Evolutionary conservation across 768 basidiomycete genomes (phyloP), one percentile per base, ranked within the genome.

Genomic region (Podaxis pistillaris): DNA sequence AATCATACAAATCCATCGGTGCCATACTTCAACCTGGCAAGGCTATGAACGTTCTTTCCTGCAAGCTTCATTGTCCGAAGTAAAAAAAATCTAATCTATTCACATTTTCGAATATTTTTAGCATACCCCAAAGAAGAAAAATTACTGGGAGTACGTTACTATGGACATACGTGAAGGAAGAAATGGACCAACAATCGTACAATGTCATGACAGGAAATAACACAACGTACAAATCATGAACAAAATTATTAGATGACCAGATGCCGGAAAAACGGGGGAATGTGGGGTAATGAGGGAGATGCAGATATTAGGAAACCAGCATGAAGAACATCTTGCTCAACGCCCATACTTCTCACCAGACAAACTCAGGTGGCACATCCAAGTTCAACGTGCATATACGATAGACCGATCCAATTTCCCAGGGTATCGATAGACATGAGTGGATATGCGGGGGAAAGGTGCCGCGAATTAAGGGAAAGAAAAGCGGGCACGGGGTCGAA

Each of bases 341-440:
- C 15, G 44, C 44, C 44, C 17, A 19, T 46, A 46, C 44, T 12
- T 33, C 17, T 38, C 40, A 62, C 44, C 44, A 46, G n/a, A 47
- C 46, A 58, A 28, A 37, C 30, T 36, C 44, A 62, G 17, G 8
- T 44, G 33, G 36, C 60, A 55, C 53, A 26, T 60, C 60, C 60
- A 55, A 22, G 19, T 33, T 53, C 44, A 19, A 55, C 19, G 19
- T 33, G 44, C 44, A 19, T 19, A 54, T 49, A 60, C 51, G 36
- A 44, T 53, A 60, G 60, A 62, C 60, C 60, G 36, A 54, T 62
- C 60, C 60, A 44, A 44, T 62, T 62, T 55, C 44, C 60, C 60
- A 46, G 53, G 60, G 60, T 62, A 62, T 62, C 55, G 44, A 55
- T 55, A 52, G 44, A 62, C 60, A 62, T 46, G 60, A 47, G 55